Evolutionary conservation across 2,329 filamentous ascomycete species (phyloP).

Genomic region (Aspergillus ustus): DNA sequence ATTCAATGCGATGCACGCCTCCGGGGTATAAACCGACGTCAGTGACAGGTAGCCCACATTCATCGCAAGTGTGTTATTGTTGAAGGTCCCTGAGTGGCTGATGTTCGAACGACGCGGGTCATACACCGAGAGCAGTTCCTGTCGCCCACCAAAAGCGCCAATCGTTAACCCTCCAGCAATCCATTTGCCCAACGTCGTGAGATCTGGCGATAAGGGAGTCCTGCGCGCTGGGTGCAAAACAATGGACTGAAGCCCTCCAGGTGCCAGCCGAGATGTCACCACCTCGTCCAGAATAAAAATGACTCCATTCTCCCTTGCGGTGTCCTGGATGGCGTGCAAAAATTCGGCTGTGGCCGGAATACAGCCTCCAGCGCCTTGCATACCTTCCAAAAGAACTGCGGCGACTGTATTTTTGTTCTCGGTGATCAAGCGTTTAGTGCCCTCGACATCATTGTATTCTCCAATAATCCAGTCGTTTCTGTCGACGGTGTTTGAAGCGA

Average conservation of each 20-base stretch:
- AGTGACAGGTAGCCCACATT: slow-evolving; percentile 19
- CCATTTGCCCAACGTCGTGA: slow-evolving; percentile 70
- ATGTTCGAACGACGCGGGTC: slow-evolving; percentile 32
- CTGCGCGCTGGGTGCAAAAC: slow-evolving; percentile 18
- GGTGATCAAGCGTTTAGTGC: slow-evolving; percentile 45
- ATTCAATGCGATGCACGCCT: slow-evolving; percentile 7
- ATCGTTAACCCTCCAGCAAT: slow-evolving; percentile 69
- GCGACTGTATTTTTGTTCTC: slow-evolving; percentile 53
- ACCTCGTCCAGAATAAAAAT: slow-evolving; percentile 74
- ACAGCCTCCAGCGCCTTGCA: slow-evolving; percentile 14
- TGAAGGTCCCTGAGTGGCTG: slow-evolving; percentile 67
- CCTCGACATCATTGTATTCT: slow-evolving; percentile 63
- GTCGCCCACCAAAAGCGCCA: slow-evolving; percentile 67
- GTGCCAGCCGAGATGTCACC: slow-evolving; percentile 66
- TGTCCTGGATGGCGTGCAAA: slow-evolving; percentile 46
- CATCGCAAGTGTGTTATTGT: slow-evolving; percentile 69
- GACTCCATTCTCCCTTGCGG: slow-evolving; percentile 55
- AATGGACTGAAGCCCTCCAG: slow-evolving; percentile 53
- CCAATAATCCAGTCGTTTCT: slow-evolving; percentile 62
- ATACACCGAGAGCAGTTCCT: slow-evolving; percentile 58
- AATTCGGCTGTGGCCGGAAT: slow-evolving; percentile 20
- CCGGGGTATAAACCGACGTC: slow-evolving; percentile 7
- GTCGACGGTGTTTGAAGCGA: slow-evolving; percentile 48
- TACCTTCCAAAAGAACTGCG: slow-evolving; percentile 38
- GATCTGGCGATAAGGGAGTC: slow-evolving; percentile 58